Percentiles rank a stretch among this genome's conserved stretches.
These are phyloP conservation scores for Mycena venus DNA, from an alignment of 768 basidiomycete genomes.

Conservation along the genomic window DNA sequence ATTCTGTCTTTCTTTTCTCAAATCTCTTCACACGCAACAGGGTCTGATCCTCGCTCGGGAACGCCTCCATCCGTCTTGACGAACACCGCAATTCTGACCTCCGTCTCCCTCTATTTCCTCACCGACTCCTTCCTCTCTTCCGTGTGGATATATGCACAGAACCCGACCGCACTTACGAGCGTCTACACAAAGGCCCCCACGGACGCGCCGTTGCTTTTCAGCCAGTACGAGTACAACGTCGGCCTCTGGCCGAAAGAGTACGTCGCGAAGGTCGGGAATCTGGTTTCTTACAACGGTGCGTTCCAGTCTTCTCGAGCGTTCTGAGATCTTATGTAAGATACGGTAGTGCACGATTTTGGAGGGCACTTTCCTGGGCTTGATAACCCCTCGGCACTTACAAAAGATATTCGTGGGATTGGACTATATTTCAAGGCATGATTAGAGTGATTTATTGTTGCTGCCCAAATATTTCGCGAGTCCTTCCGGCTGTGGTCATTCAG, in stretches of 20 bases:
- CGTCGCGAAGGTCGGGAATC: slow-evolving; percentile 1
- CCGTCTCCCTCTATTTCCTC: slow-evolving; percentile 40
- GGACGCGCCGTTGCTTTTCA: slow-evolving; percentile 19
- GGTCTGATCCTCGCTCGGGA: slow-evolving; percentile 27
- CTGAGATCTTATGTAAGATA: neutral
- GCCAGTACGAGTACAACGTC: slow-evolving; percentile 12
- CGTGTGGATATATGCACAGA: slow-evolving; percentile 30
- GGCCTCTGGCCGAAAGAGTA: slow-evolving; percentile 8
- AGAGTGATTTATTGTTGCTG: too few relatives aligned
- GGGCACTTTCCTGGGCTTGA: slow-evolving; percentile 25
- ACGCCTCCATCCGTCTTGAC: slow-evolving; percentile 10
- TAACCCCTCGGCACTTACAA: slow-evolving; percentile 21
- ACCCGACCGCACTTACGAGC: neutral
- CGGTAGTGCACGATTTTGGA: slow-evolving; percentile 21
- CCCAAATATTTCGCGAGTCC: too few relatives aligned
- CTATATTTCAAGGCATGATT: too few relatives aligned
- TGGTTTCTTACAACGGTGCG: slow-evolving; percentile 18
- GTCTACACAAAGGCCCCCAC: neutral
- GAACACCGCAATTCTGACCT: slow-evolving; percentile 29
- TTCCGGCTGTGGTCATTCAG: too few relatives aligned
- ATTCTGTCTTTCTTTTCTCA: too few relatives aligned
- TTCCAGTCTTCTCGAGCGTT: too few relatives aligned
- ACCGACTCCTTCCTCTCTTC: slow-evolving; percentile 36
- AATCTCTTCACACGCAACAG: too few relatives aligned
- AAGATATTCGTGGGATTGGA: slow-evolving; percentile 19